phyloP scores from a whole-genome alignment of 352 stramenopile genomes.

The Globisporangium mamillatum region DNA sequence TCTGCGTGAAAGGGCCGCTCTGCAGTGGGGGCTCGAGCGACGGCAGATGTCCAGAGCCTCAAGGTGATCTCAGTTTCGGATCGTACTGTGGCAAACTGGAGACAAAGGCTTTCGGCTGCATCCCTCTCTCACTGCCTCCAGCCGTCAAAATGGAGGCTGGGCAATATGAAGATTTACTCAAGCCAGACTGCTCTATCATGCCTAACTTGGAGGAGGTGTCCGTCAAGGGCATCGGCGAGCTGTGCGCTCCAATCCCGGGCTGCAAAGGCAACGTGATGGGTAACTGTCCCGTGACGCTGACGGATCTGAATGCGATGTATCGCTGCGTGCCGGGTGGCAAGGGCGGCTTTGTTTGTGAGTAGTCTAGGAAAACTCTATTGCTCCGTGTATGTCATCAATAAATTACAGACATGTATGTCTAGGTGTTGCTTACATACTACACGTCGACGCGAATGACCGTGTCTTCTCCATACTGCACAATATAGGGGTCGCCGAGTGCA shows the following conservation, averaged over 20 bases:
- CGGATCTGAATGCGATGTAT: background rate
- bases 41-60: conserved; percentile 11
- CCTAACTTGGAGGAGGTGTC: conserved; percentile 1
- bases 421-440: background rate
- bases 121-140: background rate
- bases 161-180: background rate
- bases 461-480: conserved; percentile 2
- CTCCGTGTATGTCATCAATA: conserved; percentile 6
- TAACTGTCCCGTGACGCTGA: conserved; percentile 11
- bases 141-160: background rate
- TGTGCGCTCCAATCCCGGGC: conserved; percentile 7
- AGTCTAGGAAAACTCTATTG: background rate
- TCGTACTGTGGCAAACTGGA: conserved; percentile 7
- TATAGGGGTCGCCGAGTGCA: conserved; percentile 3
- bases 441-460: conserved; percentile 8
- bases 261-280: conserved; percentile 2
- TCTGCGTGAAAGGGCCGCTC: conserved; percentile 6
- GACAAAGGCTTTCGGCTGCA: background rate
- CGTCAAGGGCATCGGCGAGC: background rate
- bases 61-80: conserved; percentile 1
- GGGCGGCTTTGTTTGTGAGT: background rate
- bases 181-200: background rate
- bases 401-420: conserved; percentile 1
- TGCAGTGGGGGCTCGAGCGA: conserved; percentile 5
- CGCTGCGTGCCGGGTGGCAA: background rate